Evolutionary conservation across 2,329 filamentous ascomycete species (phyloP).

Genomic region (Penicillium sp.): DNA sequence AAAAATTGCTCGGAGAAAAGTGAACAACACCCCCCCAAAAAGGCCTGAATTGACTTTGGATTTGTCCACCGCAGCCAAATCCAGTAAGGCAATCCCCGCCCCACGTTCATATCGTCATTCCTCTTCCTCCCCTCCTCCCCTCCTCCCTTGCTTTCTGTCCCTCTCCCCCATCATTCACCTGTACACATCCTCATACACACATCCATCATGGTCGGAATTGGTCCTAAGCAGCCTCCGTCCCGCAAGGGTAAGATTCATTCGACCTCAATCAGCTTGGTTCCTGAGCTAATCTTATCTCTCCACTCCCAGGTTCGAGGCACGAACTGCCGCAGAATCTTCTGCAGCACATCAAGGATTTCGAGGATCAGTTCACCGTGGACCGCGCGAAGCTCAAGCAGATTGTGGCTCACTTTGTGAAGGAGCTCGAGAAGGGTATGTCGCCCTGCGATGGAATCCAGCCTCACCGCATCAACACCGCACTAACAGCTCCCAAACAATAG

Average conservation of each 20-base stretch:
- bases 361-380: conserved; percentile 80
- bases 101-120: conserved; percentile 31
- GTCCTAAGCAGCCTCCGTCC: conserved; percentile 65
- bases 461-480: not conserved
- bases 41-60: not conserved
- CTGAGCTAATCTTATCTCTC: conserved; percentile 5
- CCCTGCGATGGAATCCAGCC: not conserved
- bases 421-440: conserved; percentile 76
- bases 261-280: conserved; percentile 14
- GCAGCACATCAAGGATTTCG: conserved; percentile 77
- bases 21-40: not conserved
- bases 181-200: conserved; percentile 1
- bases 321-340: conserved; percentile 86
- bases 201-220: conserved; percentile 64
- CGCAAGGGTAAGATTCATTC: conserved; percentile 67
- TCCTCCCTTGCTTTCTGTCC: not conserved
- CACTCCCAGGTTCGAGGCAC: conserved; percentile 75
- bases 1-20: not conserved
- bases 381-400: conserved; percentile 82
- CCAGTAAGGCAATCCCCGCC: conserved; percentile 27
- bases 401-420: conserved; percentile 82
- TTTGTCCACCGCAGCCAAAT: conserved; percentile 27
- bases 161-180: conserved; percentile 1
- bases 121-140: conserved; percentile 12
- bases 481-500: conserved; percentile 45